Evolutionary conservation across 208 protist genomes (phyloP).

Genomic region (Naegleria gruberi): DNA sequence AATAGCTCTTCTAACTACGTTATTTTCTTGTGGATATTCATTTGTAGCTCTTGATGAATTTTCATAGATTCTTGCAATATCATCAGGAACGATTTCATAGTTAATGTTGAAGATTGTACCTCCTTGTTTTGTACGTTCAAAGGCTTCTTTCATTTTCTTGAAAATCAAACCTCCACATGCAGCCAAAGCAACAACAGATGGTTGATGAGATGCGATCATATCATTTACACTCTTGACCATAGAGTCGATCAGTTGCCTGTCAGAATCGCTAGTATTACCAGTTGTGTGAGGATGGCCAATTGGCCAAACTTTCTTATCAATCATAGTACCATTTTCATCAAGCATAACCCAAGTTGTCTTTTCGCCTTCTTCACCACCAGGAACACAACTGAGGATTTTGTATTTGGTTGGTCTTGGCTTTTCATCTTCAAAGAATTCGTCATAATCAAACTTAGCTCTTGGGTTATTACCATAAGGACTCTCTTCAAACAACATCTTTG

Average conservation of each 20-base stretch:
- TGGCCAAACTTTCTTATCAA: neutral
- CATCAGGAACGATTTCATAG: conserved; percentile 16
- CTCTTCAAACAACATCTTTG: neutral
- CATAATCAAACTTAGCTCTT: neutral
- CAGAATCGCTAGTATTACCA: neutral
- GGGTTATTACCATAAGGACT: neutral
- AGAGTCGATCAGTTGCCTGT: neutral
- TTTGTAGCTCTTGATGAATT: neutral
- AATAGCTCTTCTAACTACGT: conserved; percentile 34
- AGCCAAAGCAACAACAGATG: neutral
- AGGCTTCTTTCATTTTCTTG: conserved; percentile 28
- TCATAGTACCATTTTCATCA: neutral
- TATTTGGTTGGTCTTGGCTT: conserved; percentile 10
- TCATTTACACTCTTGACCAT: neutral
- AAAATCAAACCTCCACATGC: neutral
- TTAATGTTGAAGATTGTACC: neutral
- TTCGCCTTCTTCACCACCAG: neutral
- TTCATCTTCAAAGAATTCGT: neutral
- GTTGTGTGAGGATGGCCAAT: neutral
- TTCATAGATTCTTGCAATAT: conserved; percentile 22
- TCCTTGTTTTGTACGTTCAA: neutral
- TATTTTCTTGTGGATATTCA: neutral
- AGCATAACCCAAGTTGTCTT: neutral
- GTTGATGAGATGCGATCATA: neutral
- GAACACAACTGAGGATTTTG: neutral